These are phyloP conservation scores for Fusarium hainanense DNA, from an alignment of 2,329 filamentous ascomycete genomes.

Conservation along the genomic window DNA sequence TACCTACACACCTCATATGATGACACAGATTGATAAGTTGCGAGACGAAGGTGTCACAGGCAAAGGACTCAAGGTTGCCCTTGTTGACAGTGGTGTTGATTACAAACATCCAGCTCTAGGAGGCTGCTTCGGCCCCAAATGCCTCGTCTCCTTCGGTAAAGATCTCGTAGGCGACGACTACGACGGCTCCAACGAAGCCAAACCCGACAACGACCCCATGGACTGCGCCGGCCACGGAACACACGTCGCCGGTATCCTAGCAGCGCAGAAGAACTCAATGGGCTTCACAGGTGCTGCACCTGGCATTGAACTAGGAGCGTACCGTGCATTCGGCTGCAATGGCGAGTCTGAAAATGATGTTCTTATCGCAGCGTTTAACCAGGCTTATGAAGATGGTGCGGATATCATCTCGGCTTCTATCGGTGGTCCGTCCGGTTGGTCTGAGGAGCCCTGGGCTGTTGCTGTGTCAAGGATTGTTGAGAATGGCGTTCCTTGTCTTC, in stretches of 20 bases:
- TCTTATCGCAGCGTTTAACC: conserved; percentile 68
- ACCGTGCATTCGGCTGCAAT: conserved; percentile 67
- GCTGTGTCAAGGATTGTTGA: conserved; percentile 64
- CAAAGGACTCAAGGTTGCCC: conserved; percentile 63
- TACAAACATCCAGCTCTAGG: conserved; percentile 72
- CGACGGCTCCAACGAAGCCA: conserved; percentile 53
- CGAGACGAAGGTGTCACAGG: conserved; percentile 60
- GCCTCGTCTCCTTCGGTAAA: conserved; percentile 66
- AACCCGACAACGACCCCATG: conserved; percentile 63
- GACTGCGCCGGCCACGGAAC: conserved; percentile 70
- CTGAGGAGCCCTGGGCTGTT: conserved; percentile 62
- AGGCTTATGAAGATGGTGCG: conserved; percentile 69
- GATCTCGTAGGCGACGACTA: conserved; percentile 69
- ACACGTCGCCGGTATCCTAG: conserved; percentile 71
- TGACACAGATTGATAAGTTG: conserved; percentile 67
- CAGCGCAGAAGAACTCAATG: conserved; percentile 63
- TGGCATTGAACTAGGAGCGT: conserved; percentile 66
- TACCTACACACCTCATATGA: conserved; percentile 62
- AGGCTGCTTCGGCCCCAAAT: conserved; percentile 70
- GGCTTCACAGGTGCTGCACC: conserved; percentile 69
- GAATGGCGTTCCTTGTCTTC: conserved; percentile 62
- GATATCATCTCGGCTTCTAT: conserved; percentile 68
- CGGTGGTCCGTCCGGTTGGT: conserved; percentile 63
- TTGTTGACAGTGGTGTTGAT: conserved; percentile 69
- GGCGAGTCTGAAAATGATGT: conserved; percentile 65